A percentile compares a stretch with the other conserved stretches of the same genome.
These are phyloP conservation scores for Vitis hybrid DNA, from an alignment of 177 flowering plant genomes.

Conservation along the genomic window DNA sequence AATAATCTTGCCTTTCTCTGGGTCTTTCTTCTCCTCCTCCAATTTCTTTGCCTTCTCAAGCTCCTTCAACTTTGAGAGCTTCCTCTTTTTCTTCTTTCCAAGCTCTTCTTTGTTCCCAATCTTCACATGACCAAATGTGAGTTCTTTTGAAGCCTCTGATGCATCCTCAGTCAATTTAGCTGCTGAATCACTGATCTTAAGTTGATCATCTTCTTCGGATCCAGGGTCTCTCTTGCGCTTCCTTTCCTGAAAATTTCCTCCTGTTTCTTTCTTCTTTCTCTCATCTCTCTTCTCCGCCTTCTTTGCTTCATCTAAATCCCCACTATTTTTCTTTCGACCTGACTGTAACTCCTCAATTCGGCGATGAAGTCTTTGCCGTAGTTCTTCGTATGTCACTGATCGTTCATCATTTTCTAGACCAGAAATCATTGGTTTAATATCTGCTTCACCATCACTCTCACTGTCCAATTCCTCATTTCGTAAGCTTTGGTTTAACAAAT, in stretches of 20 bases:
- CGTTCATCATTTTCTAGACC: constrained; percentile 27
- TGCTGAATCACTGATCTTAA: not conserved
- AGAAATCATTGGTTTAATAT: constrained; percentile 16
- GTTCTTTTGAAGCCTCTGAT: constrained; percentile 43
- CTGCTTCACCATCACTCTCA: constrained; percentile 27
- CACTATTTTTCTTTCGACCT: constrained; percentile 23
- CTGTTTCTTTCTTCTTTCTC: constrained; percentile 22
- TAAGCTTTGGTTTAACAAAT: constrained; percentile 52
- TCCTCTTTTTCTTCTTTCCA: constrained; percentile 60
- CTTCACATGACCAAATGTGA: constrained; percentile 63
- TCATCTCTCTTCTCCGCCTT: constrained; percentile 29
- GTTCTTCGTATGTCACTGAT: constrained; percentile 65
- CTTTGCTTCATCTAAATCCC: constrained; percentile 22
- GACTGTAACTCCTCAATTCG: constrained; percentile 54
- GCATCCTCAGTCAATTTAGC: constrained; percentile 34
- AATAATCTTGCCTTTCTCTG: constrained; percentile 51
- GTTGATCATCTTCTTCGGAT: constrained; percentile 24
- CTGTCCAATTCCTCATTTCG: constrained; percentile 34
- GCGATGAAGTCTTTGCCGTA: constrained; percentile 46
- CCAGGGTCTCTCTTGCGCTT: constrained; percentile 41
- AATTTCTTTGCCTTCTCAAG: constrained; percentile 61
- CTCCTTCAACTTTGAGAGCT: constrained; percentile 57
- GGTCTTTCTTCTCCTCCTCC: constrained; percentile 73
- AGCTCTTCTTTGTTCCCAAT: constrained; percentile 49
- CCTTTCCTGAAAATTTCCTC: constrained; percentile 6